Evolutionary conservation across 2,329 filamentous ascomycete species (phyloP).

Genomic region (Ophiobolus disseminans): DNA sequence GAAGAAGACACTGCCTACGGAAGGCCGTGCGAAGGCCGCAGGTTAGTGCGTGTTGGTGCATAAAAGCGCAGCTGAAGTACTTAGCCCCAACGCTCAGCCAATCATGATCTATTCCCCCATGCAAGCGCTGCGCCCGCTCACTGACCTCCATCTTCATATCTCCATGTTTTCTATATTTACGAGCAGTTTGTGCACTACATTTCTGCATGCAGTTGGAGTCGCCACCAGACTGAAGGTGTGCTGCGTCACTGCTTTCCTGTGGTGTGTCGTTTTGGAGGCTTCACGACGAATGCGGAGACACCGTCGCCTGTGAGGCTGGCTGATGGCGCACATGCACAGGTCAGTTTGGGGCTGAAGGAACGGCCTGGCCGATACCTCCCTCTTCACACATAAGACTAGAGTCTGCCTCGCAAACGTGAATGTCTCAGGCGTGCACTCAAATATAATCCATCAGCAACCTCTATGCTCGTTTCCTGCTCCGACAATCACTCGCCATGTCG

Average conservation of each 20-base stretch:
- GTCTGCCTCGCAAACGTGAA: neutral
- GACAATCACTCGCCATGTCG: conserved; percentile 10
- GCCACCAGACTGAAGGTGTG: no score
- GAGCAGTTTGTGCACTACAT: neutral
- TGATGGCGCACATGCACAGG: conserved; percentile 8
- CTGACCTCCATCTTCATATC: neutral
- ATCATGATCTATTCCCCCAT: neutral
- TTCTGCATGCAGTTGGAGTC: neutral
- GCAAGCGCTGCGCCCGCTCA: neutral
- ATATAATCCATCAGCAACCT: neutral
- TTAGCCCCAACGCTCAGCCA: conserved; percentile 4
- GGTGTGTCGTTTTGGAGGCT: no score
- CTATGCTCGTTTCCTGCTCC: neutral
- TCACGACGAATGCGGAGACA: neutral
- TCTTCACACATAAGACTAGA: conserved; percentile 1
- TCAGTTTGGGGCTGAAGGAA: conserved; percentile 7
- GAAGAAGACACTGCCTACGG: conserved; percentile 1
- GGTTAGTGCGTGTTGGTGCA: neutral
- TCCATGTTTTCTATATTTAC: conserved; percentile 4
- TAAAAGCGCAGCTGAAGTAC: neutral
- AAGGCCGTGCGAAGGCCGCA: conserved; percentile 3
- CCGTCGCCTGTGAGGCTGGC: conserved; percentile 3
- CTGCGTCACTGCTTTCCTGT: no score
- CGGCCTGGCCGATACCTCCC: conserved; percentile 2
- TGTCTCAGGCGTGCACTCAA: no score